phyloP scores from a whole-genome alignment of 2,329 filamentous ascomycete species.

The Colletotrichum godetiae region DNA sequence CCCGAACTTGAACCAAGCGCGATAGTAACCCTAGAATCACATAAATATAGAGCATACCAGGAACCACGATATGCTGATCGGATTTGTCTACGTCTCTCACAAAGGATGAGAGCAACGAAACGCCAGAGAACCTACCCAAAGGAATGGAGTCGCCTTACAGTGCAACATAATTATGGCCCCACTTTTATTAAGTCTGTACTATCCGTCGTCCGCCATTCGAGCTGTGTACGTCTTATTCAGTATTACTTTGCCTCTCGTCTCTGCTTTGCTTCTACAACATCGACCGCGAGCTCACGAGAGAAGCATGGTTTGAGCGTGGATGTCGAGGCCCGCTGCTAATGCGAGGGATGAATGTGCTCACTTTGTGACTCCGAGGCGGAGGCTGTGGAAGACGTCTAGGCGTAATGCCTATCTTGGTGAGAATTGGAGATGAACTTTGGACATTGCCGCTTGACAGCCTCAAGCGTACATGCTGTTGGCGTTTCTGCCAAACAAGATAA shows the following conservation, averaged over 20 bases:
- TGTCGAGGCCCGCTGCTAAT: neutral
- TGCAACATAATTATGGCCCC: too few relatives aligned
- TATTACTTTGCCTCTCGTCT: neutral
- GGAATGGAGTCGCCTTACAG: too few relatives aligned
- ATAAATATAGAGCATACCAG: too few relatives aligned
- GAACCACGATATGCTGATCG: too few relatives aligned
- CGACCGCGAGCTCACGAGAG: neutral
- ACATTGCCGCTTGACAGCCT: neutral
- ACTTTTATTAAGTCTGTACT: too few relatives aligned
- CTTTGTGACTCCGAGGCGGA: neutral
- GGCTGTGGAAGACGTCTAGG: neutral
- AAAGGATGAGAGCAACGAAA: too few relatives aligned
- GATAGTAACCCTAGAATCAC: too few relatives aligned
- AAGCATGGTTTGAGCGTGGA: neutral
- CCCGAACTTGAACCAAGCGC: too few relatives aligned
- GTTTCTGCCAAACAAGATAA: neutral
- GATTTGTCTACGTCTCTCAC: too few relatives aligned
- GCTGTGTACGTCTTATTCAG: neutral
- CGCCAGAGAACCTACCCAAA: too few relatives aligned
- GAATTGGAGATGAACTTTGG: neutral
- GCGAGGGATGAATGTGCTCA: neutral
- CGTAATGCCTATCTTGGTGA: neutral
- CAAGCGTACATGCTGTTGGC: neutral
- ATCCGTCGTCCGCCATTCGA: neutral
- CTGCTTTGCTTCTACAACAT: neutral